Evolutionary conservation across 106 monocot species (phyloP), one percentile per base, ranked within the genome.

Genomic region (Alisma plantagoaquatica): DNA sequence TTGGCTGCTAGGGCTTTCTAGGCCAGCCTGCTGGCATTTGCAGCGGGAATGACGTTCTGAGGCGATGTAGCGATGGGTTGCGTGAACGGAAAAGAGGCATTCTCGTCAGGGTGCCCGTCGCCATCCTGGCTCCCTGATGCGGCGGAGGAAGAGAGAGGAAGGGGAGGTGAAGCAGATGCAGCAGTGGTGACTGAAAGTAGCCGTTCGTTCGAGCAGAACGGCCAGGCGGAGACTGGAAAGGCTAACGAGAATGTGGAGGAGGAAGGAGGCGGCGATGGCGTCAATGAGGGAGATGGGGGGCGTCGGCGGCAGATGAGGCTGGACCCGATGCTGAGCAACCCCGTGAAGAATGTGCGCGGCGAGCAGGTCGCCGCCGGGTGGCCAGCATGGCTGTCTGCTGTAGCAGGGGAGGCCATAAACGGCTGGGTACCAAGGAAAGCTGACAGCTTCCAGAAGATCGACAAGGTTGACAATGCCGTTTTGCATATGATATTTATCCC

Each of bases 311-410:
- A 33, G 33, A 1, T 23, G 32, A 57, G 17, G 66, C 16, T 15
- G 11, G 23, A 68, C 49, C 59, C 67, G 23, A 68, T 49, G 51
- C 41, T 41, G 41, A 43, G 67, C 29, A 59, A 59, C 43, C 38
- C 30, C 29, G 21, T 43, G 12, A 68, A 59, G 58, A 16, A 43
- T 23, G n/a, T 51, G 27, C 30, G 29, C 8, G 67, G 67, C 10
- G 67, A 68, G 57, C 67, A 58, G 58, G 58, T 29, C 3, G 50
- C 58, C 16, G 67, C 67, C 32, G 67, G 67, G 2, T 68, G 67
- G 67, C 67, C 67, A 2, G 35, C 58, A 0, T 68, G 67, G 67
- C 49, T 68, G 10, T 49, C 49, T 0, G 56, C 57, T 12, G 67
- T 68, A 6, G 67, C 67, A 0, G 67, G 67, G 1, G 67, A 68